Evolutionary conservation across 495 filamentous ascomycete genomes (phyloP).

Genomic region (Trypethelium eluteriae): DNA sequence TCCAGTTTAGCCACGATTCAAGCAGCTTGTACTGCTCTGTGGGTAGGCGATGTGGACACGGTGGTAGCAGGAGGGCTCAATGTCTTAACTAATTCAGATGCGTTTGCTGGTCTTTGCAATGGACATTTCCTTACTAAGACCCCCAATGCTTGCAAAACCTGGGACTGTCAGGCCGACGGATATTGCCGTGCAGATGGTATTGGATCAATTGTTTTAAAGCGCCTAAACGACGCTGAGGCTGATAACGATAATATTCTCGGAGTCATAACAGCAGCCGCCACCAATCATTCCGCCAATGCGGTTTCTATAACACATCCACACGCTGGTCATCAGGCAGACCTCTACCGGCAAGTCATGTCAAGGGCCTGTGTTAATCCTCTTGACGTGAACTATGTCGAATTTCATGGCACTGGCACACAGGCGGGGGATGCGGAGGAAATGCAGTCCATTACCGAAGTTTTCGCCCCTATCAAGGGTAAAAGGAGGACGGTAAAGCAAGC

Average conservation of each 20-base stretch:
- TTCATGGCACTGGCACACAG: constrained; percentile 41
- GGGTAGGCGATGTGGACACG: constrained; percentile 21
- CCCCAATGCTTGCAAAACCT: constrained; percentile 25
- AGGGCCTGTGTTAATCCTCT: constrained; percentile 21
- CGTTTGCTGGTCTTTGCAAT: constrained; percentile 20
- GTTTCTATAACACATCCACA: constrained; percentile 38
- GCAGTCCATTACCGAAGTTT: constrained; percentile 29
- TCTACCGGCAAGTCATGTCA: constrained; percentile 24
- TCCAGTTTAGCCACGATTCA: constrained; percentile 22
- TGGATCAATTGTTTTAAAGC: constrained; percentile 41
- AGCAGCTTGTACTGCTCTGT: constrained; percentile 19
- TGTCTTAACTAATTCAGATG: constrained; percentile 28
- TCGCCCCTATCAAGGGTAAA: constrained; percentile 27
- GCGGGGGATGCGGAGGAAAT: constrained; percentile 36
- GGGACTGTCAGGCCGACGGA: constrained; percentile 25
- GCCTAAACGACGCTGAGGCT: constrained; percentile 41
- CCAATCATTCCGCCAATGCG: constrained; percentile 38
- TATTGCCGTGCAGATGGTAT: constrained; percentile 39
- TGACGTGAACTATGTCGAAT: constrained; percentile 32
- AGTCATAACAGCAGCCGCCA: constrained; percentile 35
- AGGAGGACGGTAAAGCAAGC: constrained; percentile 13
- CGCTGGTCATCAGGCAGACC: constrained; percentile 23
- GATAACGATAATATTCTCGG: constrained; percentile 44
- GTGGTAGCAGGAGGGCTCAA: constrained; percentile 24
- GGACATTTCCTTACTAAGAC: constrained; percentile 27